Conservation (phyloP, 805 yeast species). For the Trichomonascus vanleenenianus region DNA sequence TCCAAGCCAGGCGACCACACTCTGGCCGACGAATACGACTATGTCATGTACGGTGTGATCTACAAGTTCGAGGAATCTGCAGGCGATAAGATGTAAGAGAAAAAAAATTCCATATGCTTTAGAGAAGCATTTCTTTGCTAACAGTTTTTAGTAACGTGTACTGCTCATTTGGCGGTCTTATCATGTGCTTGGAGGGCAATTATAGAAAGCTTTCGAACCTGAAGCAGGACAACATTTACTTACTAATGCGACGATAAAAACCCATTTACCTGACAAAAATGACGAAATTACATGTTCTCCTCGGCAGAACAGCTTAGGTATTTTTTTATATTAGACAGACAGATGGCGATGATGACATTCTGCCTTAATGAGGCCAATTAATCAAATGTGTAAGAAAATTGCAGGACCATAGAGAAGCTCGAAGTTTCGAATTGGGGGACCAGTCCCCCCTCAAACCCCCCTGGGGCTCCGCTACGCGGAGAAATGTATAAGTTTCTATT, state of each 20-base stretch:
- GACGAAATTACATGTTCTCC: too few species aligned
- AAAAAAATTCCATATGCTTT: neutral
- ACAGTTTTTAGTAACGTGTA: slow-evolving; percentile 41
- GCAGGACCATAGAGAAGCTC: too few species aligned
- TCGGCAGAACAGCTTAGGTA: too few species aligned
- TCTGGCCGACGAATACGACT: slow-evolving; percentile 93
- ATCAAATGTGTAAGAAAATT: too few species aligned
- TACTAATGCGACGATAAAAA: slow-evolving; percentile 67
- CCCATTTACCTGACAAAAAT: neutral
- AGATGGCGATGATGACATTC: too few species aligned
- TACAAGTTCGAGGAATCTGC: slow-evolving; percentile 89
- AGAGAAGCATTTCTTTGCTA: too few species aligned
- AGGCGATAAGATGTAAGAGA: slow-evolving; percentile 39
- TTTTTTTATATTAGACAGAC: neutral
- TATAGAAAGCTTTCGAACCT: slow-evolving; percentile 80
- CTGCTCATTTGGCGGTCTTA: slow-evolving; percentile 91
- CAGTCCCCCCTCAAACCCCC: too few species aligned
- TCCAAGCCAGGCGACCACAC: slow-evolving; percentile 79
- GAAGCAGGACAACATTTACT: slow-evolving; percentile 90
- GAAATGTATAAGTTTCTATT: neutral
- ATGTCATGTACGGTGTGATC: slow-evolving; percentile 96
- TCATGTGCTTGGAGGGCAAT: slow-evolving; percentile 90
- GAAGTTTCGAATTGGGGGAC: too few species aligned
- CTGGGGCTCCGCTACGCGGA: too few species aligned
- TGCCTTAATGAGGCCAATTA: too few species aligned